phyloP scores from a whole-genome alignment of 192 early-diverging fungal species.

The Phycomyces blakesleeanus region DNA sequence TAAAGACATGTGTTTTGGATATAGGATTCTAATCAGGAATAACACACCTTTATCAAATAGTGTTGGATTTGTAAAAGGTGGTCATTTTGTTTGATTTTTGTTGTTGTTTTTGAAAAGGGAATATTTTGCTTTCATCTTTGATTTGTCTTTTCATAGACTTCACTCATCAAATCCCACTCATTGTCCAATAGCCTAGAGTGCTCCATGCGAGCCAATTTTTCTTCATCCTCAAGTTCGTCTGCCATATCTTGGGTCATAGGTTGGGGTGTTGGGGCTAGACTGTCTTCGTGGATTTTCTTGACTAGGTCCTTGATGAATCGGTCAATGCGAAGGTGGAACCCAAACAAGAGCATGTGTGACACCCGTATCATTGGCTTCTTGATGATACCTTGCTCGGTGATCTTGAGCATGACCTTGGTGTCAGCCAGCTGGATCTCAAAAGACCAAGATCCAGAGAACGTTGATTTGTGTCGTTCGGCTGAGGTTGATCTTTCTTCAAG shows the following conservation, averaged over 20 bases:
- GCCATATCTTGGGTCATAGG: background rate
- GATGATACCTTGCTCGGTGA: slow-evolving; percentile 34
- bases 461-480: slow-evolving; percentile 9
- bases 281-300: slow-evolving; percentile 21
- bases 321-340: slow-evolving; percentile 31
- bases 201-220: background rate
- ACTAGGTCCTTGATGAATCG: slow-evolving; percentile 34
- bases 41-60: no score
- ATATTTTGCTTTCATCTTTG: no score
- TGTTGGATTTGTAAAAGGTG: no score
- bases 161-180: slow-evolving; percentile 36
- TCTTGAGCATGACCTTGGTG: slow-evolving; percentile 17
- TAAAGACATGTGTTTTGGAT: no score
- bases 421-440: slow-evolving; percentile 20
- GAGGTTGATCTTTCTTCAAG: slow-evolving; percentile 23
- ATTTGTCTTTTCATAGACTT: slow-evolving; percentile 26
- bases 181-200: slow-evolving; percentile 5
- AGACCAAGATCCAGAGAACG: slow-evolving; percentile 32
- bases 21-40: no score
- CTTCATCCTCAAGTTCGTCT: background rate
- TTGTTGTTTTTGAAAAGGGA: no score
- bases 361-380: slow-evolving; percentile 31
- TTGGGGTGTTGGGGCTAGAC: background rate
- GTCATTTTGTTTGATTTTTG: no score
- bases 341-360: slow-evolving; percentile 25